Percentiles rank a stretch among this genome's conserved stretches.
Conservation (phyloP, 257 asterid species). For the Primulina eburnea region DNA sequence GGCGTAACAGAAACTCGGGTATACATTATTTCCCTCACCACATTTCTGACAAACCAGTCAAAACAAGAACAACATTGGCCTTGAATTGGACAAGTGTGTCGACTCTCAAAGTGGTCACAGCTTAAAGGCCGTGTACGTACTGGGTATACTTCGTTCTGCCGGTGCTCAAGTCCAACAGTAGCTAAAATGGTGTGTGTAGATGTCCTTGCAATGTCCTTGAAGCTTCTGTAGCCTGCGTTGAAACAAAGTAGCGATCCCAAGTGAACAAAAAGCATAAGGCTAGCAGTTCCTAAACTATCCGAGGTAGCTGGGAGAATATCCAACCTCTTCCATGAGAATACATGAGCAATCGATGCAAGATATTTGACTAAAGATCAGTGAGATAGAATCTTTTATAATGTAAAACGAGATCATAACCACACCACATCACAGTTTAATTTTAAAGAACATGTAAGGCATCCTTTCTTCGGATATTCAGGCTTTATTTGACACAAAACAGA, state of each 20-base stretch:
- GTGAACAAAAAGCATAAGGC: slow-evolving; percentile 7
- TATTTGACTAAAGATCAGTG: not conserved
- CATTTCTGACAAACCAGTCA: slow-evolving; percentile 34
- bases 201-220: slow-evolving; percentile 57
- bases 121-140: slow-evolving; percentile 26
- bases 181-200: slow-evolving; percentile 65
- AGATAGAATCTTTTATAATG: not conserved
- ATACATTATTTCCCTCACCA: slow-evolving; percentile 34
- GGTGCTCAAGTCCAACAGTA: slow-evolving; percentile 44
- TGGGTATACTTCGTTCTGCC: slow-evolving; percentile 29
- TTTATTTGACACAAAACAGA: slow-evolving; percentile 2
- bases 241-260: slow-evolving; percentile 9
- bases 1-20: slow-evolving; percentile 21
- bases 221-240: slow-evolving; percentile 50
- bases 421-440: not conserved
- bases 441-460: not conserved
- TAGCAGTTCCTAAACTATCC: not conserved
- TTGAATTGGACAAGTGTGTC: slow-evolving; percentile 15
- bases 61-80: slow-evolving; percentile 43
- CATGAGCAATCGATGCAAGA: not conserved
- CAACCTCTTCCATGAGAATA: not conserved
- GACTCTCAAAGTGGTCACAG: slow-evolving; percentile 34
- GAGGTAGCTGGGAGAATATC: not conserved
- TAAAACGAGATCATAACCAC: not conserved
- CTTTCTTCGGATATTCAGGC: not conserved